These are phyloP conservation scores for Cicer pinnatifidum DNA, from an alignment of 306 rosid genomes.

Conservation along the genomic window DNA sequence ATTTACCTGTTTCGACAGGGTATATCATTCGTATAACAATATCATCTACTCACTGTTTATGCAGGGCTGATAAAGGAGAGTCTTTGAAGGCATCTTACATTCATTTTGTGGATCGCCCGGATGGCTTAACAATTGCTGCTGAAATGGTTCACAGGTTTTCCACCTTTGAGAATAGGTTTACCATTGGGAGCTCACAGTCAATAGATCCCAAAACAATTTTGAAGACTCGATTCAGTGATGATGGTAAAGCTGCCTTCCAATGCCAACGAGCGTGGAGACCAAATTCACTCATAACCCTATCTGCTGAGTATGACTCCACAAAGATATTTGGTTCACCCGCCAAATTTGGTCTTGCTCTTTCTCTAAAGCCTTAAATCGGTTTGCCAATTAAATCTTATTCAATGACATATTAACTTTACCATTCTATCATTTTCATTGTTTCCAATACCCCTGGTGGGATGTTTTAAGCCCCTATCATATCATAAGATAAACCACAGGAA, in stretches of 20 bases:
- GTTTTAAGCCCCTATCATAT: constrained; percentile 49
- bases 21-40: constrained; percentile 18
- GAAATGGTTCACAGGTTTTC: constrained; percentile 76
- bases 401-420: constrained; percentile 22
- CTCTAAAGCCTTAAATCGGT: constrained; percentile 76
- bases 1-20: constrained; percentile 6
- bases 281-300: constrained; percentile 72
- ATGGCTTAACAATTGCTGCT: constrained; percentile 74
- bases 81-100: constrained; percentile 79
- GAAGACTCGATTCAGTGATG: constrained; percentile 73
- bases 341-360: constrained; percentile 81
- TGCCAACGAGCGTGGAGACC: constrained; percentile 95
- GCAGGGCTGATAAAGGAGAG: constrained; percentile 88
- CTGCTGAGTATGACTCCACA: constrained; percentile 74
- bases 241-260: constrained; percentile 76
- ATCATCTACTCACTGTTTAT: constrained; percentile 10
- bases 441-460: constrained; percentile 44
- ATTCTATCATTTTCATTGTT: constrained; percentile 46
- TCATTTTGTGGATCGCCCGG: constrained; percentile 68
- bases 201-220: constrained; percentile 62
- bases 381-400: constrained; percentile 26
- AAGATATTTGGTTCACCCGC: constrained; percentile 65
- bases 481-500: constrained; percentile 50
- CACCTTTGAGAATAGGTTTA: constrained; percentile 66
- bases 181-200: constrained; percentile 77